Conservation (phyloP, 495 filamentous ascomycete species). For the Aspergillus carlsbadensis region DNA sequence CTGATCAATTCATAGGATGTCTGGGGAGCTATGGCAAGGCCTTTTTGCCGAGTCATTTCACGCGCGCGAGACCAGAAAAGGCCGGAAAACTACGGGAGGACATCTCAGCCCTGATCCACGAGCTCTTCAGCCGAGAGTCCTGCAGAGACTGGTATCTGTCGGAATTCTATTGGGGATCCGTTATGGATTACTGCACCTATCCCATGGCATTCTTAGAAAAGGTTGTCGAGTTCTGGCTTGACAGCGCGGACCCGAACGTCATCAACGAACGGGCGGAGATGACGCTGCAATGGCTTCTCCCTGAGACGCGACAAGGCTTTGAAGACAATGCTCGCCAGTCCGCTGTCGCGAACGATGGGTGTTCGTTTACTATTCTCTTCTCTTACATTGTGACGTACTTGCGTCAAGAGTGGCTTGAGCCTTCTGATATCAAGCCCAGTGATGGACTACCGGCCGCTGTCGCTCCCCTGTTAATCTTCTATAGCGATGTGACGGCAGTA, state of each 20-base stretch:
- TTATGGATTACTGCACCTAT: background rate
- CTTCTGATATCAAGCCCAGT: background rate
- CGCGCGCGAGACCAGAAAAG: too few species aligned
- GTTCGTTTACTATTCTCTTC: constrained; percentile 5
- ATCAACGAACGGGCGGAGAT: background rate
- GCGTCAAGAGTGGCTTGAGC: background rate
- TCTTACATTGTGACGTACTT: background rate
- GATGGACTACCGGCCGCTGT: background rate
- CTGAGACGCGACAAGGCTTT: background rate
- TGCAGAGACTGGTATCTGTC: too few species aligned
- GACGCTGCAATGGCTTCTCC: background rate
- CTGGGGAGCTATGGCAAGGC: too few species aligned
- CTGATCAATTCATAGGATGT: too few species aligned
- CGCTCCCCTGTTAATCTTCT: background rate
- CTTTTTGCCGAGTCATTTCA: too few species aligned
- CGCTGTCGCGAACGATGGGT: background rate
- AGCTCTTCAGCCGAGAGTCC: too few species aligned
- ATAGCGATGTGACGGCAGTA: background rate
- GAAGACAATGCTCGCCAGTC: background rate
- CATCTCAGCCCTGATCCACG: too few species aligned
- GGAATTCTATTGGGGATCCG: too few species aligned
- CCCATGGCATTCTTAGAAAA: background rate
- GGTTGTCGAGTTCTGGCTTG: background rate
- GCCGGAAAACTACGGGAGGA: too few species aligned
- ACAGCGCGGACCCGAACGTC: too few species aligned